phyloP scores from a whole-genome alignment of 2,329 filamentous ascomycete genomes.

The Xylaria polymorpha region DNA sequence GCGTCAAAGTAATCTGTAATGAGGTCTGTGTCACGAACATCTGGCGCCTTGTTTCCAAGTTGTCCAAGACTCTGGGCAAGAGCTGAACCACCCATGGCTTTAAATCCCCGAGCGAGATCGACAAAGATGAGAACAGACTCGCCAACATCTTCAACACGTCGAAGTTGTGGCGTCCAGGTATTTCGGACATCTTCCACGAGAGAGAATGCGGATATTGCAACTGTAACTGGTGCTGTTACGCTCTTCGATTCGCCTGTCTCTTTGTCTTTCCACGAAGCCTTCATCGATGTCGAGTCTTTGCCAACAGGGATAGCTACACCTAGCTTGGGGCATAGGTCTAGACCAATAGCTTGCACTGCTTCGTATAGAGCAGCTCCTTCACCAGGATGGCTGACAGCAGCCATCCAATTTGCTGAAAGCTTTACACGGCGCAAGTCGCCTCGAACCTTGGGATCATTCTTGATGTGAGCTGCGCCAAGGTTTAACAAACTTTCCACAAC shows the following conservation, averaged over 20 bases:
- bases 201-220: slow-evolving; percentile 91
- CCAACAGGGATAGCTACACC: slow-evolving; percentile 95
- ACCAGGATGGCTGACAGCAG: slow-evolving; percentile 90
- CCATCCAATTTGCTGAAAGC: slow-evolving; percentile 99
- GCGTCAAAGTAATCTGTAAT: slow-evolving; percentile 94
- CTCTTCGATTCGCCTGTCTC: slow-evolving; percentile 76
- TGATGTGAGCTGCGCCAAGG: slow-evolving; percentile 76
- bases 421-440: slow-evolving; percentile 82
- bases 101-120: slow-evolving; percentile 83
- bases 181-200: slow-evolving; percentile 83
- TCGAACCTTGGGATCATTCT: slow-evolving; percentile 53
- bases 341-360: slow-evolving; percentile 90
- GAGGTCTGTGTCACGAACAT: slow-evolving; percentile 83
- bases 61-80: slow-evolving; percentile 90
- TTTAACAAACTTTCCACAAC: slow-evolving; percentile 95
- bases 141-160: slow-evolving; percentile 85
- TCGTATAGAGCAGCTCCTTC: slow-evolving; percentile 94
- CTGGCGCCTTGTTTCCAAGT: slow-evolving; percentile 84
- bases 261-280: slow-evolving; percentile 89
- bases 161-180: slow-evolving; percentile 94
- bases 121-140: slow-evolving; percentile 91
- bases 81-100: slow-evolving; percentile 89
- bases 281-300: slow-evolving; percentile 99
- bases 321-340: slow-evolving; percentile 91
- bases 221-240: slow-evolving; percentile 90